phyloP scores from a whole-genome alignment of 2,329 filamentous ascomycete genomes.

The Aschersonia sp. region DNA sequence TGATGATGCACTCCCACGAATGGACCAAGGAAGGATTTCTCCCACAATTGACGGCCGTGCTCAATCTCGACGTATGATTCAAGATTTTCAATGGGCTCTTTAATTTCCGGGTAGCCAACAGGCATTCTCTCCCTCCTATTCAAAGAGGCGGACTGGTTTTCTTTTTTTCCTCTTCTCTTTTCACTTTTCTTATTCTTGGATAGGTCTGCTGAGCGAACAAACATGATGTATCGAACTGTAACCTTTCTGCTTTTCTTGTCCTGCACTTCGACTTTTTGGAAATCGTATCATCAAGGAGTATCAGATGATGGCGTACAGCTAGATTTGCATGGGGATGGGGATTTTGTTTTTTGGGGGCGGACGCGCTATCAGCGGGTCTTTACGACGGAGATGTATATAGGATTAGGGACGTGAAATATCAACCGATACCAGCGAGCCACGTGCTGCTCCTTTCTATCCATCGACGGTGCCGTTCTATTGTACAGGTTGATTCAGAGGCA shows the following conservation, averaged over 20 bases:
- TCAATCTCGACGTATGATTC: conserved; percentile 31
- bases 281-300: conserved; percentile 2
- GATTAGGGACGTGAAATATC: conserved; percentile 6
- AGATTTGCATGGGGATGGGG: conserved; percentile 8
- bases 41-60: conserved; percentile 49
- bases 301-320: conserved; percentile 8
- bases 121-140: not conserved
- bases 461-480: too few species aligned
- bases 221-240: not conserved
- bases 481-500: too few species aligned
- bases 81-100: not conserved
- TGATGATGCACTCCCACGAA: conserved; percentile 48
- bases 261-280: too few species aligned
- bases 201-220: not conserved
- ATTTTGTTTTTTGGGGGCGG: conserved; percentile 6
- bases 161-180: not conserved
- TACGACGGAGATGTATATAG: conserved; percentile 10
- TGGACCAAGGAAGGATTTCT: conserved; percentile 52
- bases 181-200: not conserved
- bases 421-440: not conserved
- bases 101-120: not conserved
- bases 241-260: not conserved
- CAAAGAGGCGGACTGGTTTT: not conserved
- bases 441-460: not conserved
- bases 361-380: conserved; percentile 1